Evolutionary conservation across 768 basidiomycete species (phyloP), one percentile per base, ranked within the genome.

Genomic region (Xerocomus brunneocitrinus): DNA sequence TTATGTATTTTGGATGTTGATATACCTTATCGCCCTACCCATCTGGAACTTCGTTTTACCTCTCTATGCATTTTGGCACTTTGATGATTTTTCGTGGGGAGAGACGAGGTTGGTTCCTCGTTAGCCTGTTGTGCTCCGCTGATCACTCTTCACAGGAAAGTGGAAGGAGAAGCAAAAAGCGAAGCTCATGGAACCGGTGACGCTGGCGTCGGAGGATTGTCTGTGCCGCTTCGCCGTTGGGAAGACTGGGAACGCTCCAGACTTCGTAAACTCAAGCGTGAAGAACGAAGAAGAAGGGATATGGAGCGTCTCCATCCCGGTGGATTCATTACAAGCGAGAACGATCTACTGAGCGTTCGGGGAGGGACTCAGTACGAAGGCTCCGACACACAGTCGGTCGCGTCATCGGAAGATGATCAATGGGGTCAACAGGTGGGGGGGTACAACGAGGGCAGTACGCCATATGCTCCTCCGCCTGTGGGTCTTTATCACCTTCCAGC

Each of bases 61-160:
- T 10, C 75, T 97, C 8, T 99, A 99, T 71, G 89, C 95, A 13
- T 98, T 98, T 70, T 97, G 94, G 93, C 95, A 98, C 71, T 98
- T 99, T 69, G 95, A 98, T 59, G 97, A 99, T 72, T 98, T 99
- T 73, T 94, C 92, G 28, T 99, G 97, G 97, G 97, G 97, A 63
- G 93, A 98, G 73, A 99, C 97, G 19, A 85, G 95, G 91, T 91
- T 63, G 50, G 84, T 72, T 34, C 5, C 7, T 41, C 12, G 5
- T 14, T 24, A 3, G 1, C 10, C 46, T 54, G 14, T 43, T 19
- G 27, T 30, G 13, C 30, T 31, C 16, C 39, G 27, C 57, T 67
- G 47, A 67, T 51, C 41, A 54, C 30, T 24, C 28, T 27, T 27
- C 40, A 50, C 69, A 97, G 95, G 69, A 94, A 94, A 75, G 95